Base-by-base conservation (phyloP, 2,329 filamentous ascomycete genomes). In the Basipetospora chlamydospora region DNA sequence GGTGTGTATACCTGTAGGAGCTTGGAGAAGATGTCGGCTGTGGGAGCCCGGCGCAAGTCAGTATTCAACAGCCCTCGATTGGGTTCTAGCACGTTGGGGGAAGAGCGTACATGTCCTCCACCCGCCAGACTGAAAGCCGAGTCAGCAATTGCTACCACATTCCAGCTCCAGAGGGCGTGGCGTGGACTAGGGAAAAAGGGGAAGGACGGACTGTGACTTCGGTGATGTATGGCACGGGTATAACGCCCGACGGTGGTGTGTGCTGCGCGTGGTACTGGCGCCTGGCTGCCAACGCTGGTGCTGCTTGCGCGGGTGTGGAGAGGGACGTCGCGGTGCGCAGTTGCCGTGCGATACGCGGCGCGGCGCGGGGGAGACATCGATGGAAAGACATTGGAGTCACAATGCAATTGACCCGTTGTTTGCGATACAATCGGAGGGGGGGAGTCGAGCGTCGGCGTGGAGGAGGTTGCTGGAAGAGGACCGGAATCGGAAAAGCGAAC, bases 1-100 rank as follows among this genome's bases (percentile, higher is more conserved):
- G 17, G 20, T 2, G 15, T 23, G 25, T 56, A 37, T 60, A 81
- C 78, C 63, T 85, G 80, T 13, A 87, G 60, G 5, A 87, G 64
- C 50, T 84, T 78, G 15, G 80, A 86, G 58, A 87, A 87, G 46
- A 87, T 85, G 53, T 87, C 81, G 59, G 81, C 81, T 81, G 52
- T 42, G 38, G 17, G 41, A 38, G 18, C 40, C 35, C 13, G 40
- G 52, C 50, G 52, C 49, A 39, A n/a, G n/a, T n/a, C n/a, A n/a
- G n/a, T n/a, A n/a, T n/a, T n/a, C n/a, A n/a, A n/a, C n/a, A n/a
- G n/a, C n/a, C n/a, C n/a, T n/a, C n/a, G n/a, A n/a, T n/a, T n/a
- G n/a, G 38, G 31, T 29, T 41, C 26, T 32, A 38, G 35, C 22
- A 9, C n/a, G 7, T n/a, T 6, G n/a, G 13, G 9, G 10, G 18